phyloP scores from a whole-genome alignment of 768 basidiomycete species.

The Boletus fagicola region DNA sequence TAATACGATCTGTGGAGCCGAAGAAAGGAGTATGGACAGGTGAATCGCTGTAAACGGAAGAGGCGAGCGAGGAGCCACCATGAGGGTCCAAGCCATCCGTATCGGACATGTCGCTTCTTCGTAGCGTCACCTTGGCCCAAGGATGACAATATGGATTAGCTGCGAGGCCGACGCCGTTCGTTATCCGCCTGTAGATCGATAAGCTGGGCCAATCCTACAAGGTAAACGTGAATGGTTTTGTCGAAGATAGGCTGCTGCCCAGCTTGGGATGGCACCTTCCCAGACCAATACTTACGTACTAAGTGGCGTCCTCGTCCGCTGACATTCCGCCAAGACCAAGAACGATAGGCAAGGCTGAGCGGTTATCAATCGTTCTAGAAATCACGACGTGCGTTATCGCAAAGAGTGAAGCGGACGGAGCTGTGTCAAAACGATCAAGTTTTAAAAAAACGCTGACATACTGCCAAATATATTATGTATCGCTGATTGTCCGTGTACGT shows the following conservation, averaged over 20 bases:
- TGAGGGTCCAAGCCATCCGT: conserved; percentile 77
- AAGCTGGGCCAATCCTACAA: not conserved
- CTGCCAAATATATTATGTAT: not conserved
- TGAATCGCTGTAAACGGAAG: conserved; percentile 34
- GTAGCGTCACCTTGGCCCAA: not conserved
- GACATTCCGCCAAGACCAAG: conserved; percentile 5
- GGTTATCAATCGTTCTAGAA: not conserved
- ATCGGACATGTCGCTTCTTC: conserved; percentile 11
- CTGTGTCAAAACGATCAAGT: no score
- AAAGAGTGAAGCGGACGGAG: not conserved
- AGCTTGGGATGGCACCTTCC: not conserved
- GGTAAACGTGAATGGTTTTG: not conserved
- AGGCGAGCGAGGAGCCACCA: conserved; percentile 85
- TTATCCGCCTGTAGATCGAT: not conserved
- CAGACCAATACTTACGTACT: conserved; percentile 14
- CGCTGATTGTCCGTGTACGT: conserved; percentile 42
- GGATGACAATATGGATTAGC: not conserved
- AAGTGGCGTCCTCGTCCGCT: not conserved
- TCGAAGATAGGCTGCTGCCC: not conserved
- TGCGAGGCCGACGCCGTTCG: not conserved
- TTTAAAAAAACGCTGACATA: not conserved
- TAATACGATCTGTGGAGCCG: conserved; percentile 31
- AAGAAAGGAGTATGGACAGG: conserved; percentile 10
- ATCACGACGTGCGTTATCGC: not conserved
- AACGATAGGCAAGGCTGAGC: not conserved